Conservation (phyloP, 257 asterid species). For the Dorcoceras hygrometricum region DNA sequence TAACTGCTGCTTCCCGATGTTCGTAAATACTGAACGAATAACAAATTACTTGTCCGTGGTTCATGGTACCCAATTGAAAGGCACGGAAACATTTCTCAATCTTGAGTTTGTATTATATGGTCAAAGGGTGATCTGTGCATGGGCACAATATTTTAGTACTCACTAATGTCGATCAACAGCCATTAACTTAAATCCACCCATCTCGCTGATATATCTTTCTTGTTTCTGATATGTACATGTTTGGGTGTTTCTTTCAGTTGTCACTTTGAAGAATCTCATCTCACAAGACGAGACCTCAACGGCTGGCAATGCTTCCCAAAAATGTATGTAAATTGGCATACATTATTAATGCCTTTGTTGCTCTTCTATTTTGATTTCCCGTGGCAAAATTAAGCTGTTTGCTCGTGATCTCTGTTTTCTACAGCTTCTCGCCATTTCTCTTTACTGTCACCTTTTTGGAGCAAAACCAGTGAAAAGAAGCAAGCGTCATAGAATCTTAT, state of each 20-base stretch:
- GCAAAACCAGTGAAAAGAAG: neutral
- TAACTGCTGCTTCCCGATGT: too few relatives aligned
- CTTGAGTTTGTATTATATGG: neutral
- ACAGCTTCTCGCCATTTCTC: slow-evolving; percentile 1
- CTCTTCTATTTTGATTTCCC: neutral
- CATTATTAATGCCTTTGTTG: neutral
- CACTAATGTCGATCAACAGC: neutral
- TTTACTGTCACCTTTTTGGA: neutral
- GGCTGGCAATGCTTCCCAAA: neutral
- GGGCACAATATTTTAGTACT: neutral
- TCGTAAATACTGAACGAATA: neutral
- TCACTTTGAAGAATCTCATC: slow-evolving; percentile 33
- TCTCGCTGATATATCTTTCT: neutral
- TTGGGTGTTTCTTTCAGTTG: neutral
- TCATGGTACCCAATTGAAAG: neutral
- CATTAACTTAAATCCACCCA: neutral
- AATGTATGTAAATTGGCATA: neutral
- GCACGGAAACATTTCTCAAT: neutral
- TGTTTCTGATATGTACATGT: neutral
- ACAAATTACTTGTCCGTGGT: neutral
- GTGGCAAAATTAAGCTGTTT: neutral
- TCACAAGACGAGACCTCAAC: slow-evolving; percentile 39
- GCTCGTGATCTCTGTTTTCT: neutral
- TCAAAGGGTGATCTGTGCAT: neutral
- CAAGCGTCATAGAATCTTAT: neutral